phyloP scores from a whole-genome alignment of 257 asterid species.

The Nicotiana attenuata region DNA sequence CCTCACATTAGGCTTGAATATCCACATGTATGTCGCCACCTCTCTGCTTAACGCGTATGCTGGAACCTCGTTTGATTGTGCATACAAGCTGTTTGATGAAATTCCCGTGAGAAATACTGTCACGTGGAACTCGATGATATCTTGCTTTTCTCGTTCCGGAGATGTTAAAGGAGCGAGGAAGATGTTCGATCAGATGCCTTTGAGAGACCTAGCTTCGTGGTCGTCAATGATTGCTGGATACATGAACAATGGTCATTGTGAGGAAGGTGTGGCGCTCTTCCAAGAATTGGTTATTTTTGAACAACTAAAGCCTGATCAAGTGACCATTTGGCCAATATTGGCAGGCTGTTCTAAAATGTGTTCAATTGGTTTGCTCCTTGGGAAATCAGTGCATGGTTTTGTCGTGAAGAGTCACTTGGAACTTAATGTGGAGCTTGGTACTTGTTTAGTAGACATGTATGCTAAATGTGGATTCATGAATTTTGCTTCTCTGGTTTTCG shows the following conservation, averaged over 20 bases:
- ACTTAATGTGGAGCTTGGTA: slow-evolving; percentile 39
- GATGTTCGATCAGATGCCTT: slow-evolving; percentile 44
- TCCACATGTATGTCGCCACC: too few species aligned
- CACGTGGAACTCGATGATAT: too few species aligned
- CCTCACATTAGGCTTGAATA: too few species aligned
- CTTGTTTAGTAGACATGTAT: slow-evolving; percentile 60
- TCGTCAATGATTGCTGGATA: slow-evolving; percentile 46
- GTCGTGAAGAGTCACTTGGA: slow-evolving; percentile 44
- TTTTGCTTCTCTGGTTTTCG: slow-evolving; percentile 39
- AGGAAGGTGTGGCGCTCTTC: slow-evolving; percentile 36
- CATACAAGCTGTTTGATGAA: too few species aligned
- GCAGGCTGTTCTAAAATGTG: slow-evolving; percentile 23
- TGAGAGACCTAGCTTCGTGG: slow-evolving; percentile 41
- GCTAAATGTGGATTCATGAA: slow-evolving; percentile 48
- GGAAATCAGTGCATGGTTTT: slow-evolving; percentile 47
- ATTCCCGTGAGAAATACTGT: too few species aligned
- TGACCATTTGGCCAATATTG: slow-evolving; percentile 34
- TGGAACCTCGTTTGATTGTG: too few species aligned
- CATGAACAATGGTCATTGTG: slow-evolving; percentile 31
- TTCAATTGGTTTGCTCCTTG: slow-evolving; percentile 44
- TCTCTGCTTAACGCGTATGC: too few species aligned
- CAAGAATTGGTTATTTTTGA: slow-evolving; percentile 28
- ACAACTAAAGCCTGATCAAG: slow-evolving; percentile 38
- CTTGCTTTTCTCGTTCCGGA: too few species aligned
- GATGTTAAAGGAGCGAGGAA: too few species aligned